Evolutionary conservation across 192 early-diverging fungal species (phyloP).

Genomic region (Coemansia sp.): DNA sequence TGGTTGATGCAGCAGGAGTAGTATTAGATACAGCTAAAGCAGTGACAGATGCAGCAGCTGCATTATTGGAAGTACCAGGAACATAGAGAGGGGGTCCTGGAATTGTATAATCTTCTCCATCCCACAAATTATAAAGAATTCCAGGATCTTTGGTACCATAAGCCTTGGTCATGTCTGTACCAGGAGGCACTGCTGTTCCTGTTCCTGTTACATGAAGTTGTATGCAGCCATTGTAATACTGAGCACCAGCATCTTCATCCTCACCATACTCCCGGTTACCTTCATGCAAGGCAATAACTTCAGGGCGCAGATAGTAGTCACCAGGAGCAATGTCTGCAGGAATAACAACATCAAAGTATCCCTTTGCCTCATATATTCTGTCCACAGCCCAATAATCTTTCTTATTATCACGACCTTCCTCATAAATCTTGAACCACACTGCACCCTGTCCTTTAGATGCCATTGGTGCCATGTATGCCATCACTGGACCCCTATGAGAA

Average conservation of each 20-base stretch:
- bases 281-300: conserved; percentile 26
- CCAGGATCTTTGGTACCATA: conserved; percentile 20
- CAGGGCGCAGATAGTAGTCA: conserved; percentile 19
- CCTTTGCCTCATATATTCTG: conserved; percentile 12
- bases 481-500: conserved; percentile 22
- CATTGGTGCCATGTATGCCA: conserved; percentile 26
- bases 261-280: conserved; percentile 6
- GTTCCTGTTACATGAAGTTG: conserved; percentile 11
- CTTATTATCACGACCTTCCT: conserved; percentile 18
- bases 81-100: conserved; percentile 17
- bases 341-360: conserved; percentile 21
- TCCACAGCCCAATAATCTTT: conserved; percentile 36
- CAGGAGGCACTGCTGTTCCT: conserved; percentile 6
- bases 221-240: conserved; percentile 17
- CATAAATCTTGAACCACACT: conserved; percentile 33
- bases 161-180: conserved; percentile 14
- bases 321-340: conserved; percentile 22
- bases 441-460: conserved; percentile 14
- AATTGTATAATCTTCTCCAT: conserved; percentile 7
- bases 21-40: too few species aligned
- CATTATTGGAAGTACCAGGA: background rate
- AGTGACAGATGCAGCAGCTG: too few species aligned
- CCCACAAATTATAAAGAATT: conserved; percentile 11
- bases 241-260: background rate
- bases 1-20: too few species aligned